These are phyloP conservation scores for Epichloe sylvatica DNA, from an alignment of 2,329 filamentous ascomycete genomes.

Conservation along the genomic window DNA sequence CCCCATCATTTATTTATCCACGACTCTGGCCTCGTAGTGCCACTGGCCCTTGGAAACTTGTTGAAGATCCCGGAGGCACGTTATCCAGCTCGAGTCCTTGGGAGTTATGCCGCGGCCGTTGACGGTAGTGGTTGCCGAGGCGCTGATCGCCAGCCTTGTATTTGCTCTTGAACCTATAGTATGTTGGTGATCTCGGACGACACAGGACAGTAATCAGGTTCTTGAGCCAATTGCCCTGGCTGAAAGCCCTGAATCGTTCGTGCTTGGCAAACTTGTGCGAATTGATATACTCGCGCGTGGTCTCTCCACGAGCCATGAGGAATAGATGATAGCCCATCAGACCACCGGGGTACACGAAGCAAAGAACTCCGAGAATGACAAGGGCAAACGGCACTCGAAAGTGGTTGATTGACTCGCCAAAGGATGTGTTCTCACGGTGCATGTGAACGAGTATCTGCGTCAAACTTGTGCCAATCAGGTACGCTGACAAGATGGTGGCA, in stretches of 20 bases:
- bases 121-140: constrained; percentile 40
- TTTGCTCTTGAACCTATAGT: constrained; percentile 68
- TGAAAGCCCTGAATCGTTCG: constrained; percentile 84
- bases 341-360: constrained; percentile 66
- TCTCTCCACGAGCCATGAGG: constrained; percentile 81
- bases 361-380: constrained; percentile 67
- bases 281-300: constrained; percentile 89
- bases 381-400: constrained; percentile 78
- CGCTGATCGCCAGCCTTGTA: constrained; percentile 77
- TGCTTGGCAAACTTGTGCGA: constrained; percentile 88
- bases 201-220: constrained; percentile 76
- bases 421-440: constrained; percentile 47
- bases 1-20: constrained; percentile 1
- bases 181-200: constrained; percentile 74
- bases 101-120: constrained; percentile 32
- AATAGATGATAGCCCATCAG: constrained; percentile 84
- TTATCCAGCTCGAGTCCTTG: constrained; percentile 61
- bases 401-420: constrained; percentile 51
- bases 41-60: constrained; percentile 41
- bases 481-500: constrained; percentile 61
- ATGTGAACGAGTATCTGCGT: constrained; percentile 66
- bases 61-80: constrained; percentile 29
- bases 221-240: constrained; percentile 55
- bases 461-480: constrained; percentile 64
- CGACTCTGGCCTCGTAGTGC: constrained; percentile 26